Evolutionary conservation across 352 stramenopile species (phyloP).

Genomic region (Phytophthora ohioensis): DNA sequence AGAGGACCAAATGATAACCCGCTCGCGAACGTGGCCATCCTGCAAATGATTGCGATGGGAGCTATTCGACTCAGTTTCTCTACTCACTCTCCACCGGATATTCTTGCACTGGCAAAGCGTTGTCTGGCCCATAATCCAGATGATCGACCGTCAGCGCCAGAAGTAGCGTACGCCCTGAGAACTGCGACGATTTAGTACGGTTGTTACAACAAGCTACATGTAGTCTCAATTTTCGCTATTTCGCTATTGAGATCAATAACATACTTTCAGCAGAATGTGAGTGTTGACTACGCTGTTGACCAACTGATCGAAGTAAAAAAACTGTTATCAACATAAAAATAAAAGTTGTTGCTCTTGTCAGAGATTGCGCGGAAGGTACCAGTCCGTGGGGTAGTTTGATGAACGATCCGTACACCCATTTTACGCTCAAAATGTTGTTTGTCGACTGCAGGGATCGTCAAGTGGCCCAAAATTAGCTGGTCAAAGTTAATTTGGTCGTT

Average conservation of each 20-base stretch:
- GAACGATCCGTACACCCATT: no score
- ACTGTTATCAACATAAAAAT: no score
- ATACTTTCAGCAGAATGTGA: no score
- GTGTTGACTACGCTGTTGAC: no score
- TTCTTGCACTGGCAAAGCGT: conserved; percentile 40
- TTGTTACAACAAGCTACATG: neutral
- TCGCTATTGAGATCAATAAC: neutral
- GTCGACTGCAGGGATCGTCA: no score
- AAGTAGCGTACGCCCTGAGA: conserved; percentile 53
- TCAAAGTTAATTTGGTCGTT: no score
- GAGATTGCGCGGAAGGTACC: no score
- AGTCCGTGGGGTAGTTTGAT: no score
- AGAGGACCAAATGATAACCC: conserved; percentile 31
- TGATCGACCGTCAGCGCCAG: conserved; percentile 46
- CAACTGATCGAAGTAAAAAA: no score
- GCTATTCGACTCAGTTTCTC: conserved; percentile 30
- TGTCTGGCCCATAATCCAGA: conserved; percentile 47
- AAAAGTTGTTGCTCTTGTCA: no score
- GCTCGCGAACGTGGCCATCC: conserved; percentile 46
- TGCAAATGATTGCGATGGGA: conserved; percentile 50
- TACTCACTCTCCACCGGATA: conserved; percentile 14
- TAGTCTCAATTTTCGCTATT: neutral
- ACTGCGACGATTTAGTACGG: conserved; percentile 13
- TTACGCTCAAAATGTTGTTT: no score
- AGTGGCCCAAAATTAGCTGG: no score